Base-by-base conservation (phyloP, 495 filamentous ascomycete species). In the Penicillium odoratum region DNA sequence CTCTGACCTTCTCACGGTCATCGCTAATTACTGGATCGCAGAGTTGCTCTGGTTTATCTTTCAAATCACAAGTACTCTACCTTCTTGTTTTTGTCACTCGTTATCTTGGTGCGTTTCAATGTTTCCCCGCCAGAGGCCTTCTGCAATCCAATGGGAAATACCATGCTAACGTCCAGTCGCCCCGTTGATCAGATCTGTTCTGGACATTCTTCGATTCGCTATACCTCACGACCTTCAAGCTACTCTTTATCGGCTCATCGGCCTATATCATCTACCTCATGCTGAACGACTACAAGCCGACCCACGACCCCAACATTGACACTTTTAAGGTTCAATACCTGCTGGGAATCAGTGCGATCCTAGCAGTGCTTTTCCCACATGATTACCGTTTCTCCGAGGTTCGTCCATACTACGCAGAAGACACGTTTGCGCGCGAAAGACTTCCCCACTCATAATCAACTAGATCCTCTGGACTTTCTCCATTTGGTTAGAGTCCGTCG, bases 321-420 rank as follows among this genome's bases (percentile, higher is more conserved):
- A 98, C 94, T 21, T 97, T 98, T 82, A 92, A 92, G 57, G 89
- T 97, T 36, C 85, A 94, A 69, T 98, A 97, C 71, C 82, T 98
- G 18, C 80, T 98, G 26, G 91, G 82, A 34, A 88, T 86, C 60
- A 90, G 91, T 56, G 83, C 82, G 13, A 77, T 92, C 31, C 77
- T 98, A 29, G 93, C 88, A 6, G 59, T 97, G 48, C 69, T 96
- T n/a, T 88, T 92, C 67, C 91, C 94, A 0, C 91, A 90, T 71
- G 75, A 83, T 62, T 97, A 94, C 70, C 87, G 83, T 21, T 54
- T 81, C 30, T 74, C 80, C 10, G 86, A 89, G 79, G 85, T 86
- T 51, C 51, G 70, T 66, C n/a, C 7, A 21, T 15, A 29, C 4
- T 25, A 28, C 11, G 21, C 13, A 1, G 48, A 30, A 15, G 8